Evolutionary conservation across 495 filamentous ascomycete species (phyloP).

Genomic region (Aspergillus coremiiformis): DNA sequence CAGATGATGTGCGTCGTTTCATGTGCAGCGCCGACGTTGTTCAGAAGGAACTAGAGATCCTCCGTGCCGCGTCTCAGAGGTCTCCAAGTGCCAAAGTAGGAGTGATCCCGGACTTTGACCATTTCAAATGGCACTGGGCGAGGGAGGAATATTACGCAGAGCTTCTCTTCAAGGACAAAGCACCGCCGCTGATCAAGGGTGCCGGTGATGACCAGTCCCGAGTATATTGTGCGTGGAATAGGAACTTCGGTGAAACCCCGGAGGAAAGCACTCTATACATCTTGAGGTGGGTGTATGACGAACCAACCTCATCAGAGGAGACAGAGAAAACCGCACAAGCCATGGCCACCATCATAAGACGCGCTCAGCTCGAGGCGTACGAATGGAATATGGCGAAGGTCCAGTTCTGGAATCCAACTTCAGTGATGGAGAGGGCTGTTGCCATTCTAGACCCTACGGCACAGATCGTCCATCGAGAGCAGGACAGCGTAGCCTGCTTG

Average conservation of each 20-base stretch:
- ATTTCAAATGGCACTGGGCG: slow-evolving; percentile 76
- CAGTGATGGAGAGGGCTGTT: slow-evolving; percentile 52
- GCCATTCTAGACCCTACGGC: slow-evolving; percentile 41
- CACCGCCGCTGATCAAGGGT: slow-evolving; percentile 55
- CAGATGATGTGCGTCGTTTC: slow-evolving; percentile 23
- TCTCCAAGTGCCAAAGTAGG: slow-evolving; percentile 46
- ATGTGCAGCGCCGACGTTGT: slow-evolving; percentile 33
- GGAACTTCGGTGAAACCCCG: slow-evolving; percentile 53
- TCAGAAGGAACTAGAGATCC: slow-evolving; percentile 25
- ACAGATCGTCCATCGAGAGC: slow-evolving; percentile 50
- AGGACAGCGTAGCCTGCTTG: slow-evolving; percentile 55
- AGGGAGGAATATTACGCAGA: slow-evolving; percentile 76
- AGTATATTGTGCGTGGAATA: slow-evolving; percentile 76
- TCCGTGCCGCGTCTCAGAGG: slow-evolving; percentile 27
- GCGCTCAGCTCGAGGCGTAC: slow-evolving; percentile 49
- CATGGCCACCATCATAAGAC: slow-evolving; percentile 44
- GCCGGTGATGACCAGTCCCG: slow-evolving; percentile 50
- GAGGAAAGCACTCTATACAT: slow-evolving; percentile 69
- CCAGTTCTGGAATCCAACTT: slow-evolving; percentile 58
- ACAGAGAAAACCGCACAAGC: slow-evolving; percentile 32
- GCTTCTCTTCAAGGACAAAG: slow-evolving; percentile 35
- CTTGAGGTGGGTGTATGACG: slow-evolving; percentile 68
- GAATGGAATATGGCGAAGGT: slow-evolving; percentile 54
- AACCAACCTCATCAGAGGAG: slow-evolving; percentile 30
- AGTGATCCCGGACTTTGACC: slow-evolving; percentile 62